Conservation (phyloP, 208 protist genomes). For the Angomonas ambiguus region DNA sequence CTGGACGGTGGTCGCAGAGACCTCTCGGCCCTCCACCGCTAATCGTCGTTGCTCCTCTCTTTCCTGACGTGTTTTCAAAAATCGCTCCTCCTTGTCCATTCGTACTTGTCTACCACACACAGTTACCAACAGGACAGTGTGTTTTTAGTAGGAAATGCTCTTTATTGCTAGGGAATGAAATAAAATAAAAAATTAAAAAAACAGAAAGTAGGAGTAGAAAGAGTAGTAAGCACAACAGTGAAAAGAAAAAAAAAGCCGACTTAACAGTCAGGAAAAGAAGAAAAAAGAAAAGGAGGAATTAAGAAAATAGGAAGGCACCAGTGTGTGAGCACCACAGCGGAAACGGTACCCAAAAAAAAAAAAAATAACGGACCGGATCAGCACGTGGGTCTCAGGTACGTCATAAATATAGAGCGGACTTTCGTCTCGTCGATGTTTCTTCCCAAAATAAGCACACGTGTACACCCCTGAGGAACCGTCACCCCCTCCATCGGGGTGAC, state of each 20-base stretch:
- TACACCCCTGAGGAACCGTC: slow-evolving; percentile 63
- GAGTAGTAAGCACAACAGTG: slow-evolving; percentile 5
- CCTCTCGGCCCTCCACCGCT: slow-evolving; percentile 26
- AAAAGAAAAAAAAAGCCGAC: slow-evolving; percentile 1
- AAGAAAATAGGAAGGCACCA: background rate
- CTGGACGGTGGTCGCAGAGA: slow-evolving; percentile 27
- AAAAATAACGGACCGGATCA: background rate
- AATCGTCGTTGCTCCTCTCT: slow-evolving; percentile 45
- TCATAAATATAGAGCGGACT: slow-evolving; percentile 53
- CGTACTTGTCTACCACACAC: background rate
- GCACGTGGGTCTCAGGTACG: slow-evolving; percentile 46
- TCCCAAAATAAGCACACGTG: slow-evolving; percentile 67
- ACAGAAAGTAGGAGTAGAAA: background rate
- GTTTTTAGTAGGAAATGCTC: too few relatives aligned
- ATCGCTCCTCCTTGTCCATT: slow-evolving; percentile 53
- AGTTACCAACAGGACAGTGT: too few relatives aligned
- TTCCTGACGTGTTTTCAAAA: slow-evolving; percentile 65
- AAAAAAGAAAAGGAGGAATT: slow-evolving; percentile 6
- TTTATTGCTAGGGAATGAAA: too few relatives aligned
- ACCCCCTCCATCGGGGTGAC: slow-evolving; percentile 72
- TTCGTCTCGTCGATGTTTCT: slow-evolving; percentile 54
- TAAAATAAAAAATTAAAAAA: slow-evolving; percentile 9
- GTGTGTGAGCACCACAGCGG: background rate
- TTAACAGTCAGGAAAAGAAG: background rate
- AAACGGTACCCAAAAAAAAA: slow-evolving; percentile 11